A percentile compares a stretch with the other conserved stretches of the same genome.
Conservation (phyloP, 2,329 filamentous ascomycete genomes). For the Simplicillium aogashimaense region DNA sequence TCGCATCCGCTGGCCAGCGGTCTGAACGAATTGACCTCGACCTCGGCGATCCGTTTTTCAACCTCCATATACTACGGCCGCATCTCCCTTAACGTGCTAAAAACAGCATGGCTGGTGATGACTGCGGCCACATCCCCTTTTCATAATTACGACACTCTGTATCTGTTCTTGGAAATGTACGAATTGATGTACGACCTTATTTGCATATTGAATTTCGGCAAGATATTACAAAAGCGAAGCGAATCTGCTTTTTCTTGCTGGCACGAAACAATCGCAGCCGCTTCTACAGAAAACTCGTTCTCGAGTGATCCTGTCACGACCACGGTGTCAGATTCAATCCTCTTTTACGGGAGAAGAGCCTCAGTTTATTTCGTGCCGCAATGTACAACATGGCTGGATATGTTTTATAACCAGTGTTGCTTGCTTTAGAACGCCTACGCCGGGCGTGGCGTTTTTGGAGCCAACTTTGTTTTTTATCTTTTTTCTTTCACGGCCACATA, state of each 20-base stretch:
- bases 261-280: conserved; percentile 6
- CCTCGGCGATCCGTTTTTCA: neutral
- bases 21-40: conserved; percentile 12
- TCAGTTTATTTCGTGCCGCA: no score
- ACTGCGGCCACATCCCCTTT: neutral
- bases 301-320: no score
- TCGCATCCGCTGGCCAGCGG: conserved; percentile 55
- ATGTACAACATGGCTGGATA: no score
- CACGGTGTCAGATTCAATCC: no score
- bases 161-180: conserved; percentile 7
- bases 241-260: neutral
- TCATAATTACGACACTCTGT: conserved; percentile 3
- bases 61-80: no score
- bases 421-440: no score
- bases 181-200: conserved; percentile 7
- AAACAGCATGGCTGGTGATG: neutral
- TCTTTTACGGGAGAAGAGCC: no score
- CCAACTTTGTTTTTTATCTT: neutral
- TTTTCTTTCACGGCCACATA: neutral
- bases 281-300: no score
- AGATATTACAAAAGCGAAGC: conserved; percentile 6
- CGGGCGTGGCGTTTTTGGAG: no score
- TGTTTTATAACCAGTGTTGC: no score
- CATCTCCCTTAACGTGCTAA: no score
- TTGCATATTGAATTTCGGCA: conserved; percentile 2